A percentile compares a stretch with the other conserved stretches of the same genome.
phyloP scores from a whole-genome alignment of 768 basidiomycete species.

The Macrolepiota dolichaula region DNA sequence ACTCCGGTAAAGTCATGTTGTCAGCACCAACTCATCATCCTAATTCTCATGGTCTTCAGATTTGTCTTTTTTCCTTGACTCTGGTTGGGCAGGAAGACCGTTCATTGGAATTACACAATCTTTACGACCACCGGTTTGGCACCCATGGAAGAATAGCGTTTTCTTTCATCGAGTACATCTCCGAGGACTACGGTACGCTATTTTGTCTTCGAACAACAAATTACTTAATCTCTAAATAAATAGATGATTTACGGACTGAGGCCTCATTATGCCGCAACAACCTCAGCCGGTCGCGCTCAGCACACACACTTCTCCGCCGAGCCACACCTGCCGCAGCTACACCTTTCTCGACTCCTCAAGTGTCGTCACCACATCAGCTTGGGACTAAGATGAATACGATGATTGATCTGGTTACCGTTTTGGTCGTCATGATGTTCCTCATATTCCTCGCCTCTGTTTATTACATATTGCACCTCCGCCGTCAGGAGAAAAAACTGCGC shows the following conservation, averaged over 20 bases:
- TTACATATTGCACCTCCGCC: not conserved
- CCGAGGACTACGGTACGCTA: not conserved
- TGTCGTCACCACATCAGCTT: not conserved
- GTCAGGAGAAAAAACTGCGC: not conserved
- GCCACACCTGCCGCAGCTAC: too few relatives aligned
- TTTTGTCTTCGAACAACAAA: too few relatives aligned
- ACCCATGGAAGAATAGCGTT: not conserved
- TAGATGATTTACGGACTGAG: not conserved
- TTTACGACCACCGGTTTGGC: not conserved
- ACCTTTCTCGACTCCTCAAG: not conserved
- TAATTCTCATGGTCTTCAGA: not conserved
- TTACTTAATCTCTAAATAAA: not conserved
- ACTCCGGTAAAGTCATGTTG: not conserved
- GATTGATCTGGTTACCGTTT: not conserved
- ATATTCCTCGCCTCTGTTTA: not conserved
- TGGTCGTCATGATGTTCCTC: not conserved
- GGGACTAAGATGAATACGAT: not conserved
- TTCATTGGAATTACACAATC: conserved; percentile 3
- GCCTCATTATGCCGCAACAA: not conserved
- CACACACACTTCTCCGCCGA: not conserved
- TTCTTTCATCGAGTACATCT: not conserved
- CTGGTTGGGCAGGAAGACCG: not conserved
- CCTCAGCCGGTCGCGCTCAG: not conserved
- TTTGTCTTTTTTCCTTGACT: conserved; percentile 2
- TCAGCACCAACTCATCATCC: not conserved